These are phyloP conservation scores for Crithidia expoeki DNA, from an alignment of 208 protist species.

Conservation along the genomic window DNA sequence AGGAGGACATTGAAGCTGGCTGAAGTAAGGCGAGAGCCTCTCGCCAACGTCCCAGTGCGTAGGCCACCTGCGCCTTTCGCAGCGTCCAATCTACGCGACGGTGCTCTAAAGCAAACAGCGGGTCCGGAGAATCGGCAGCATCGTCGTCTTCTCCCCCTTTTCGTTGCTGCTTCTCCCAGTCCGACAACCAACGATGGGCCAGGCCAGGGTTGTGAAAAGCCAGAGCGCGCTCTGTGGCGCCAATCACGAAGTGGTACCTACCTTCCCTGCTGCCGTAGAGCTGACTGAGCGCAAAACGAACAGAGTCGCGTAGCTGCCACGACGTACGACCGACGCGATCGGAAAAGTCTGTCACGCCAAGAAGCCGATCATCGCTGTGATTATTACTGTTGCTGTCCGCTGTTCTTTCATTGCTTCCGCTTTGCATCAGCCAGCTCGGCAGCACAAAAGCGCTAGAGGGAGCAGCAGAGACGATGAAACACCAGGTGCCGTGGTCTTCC, in stretches of 20 bases:
- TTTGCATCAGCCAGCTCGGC: not conserved
- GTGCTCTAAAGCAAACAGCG: not conserved
- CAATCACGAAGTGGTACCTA: conserved; percentile 21
- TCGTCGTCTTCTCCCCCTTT: not conserved
- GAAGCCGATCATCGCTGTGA: not conserved
- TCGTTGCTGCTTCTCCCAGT: conserved; percentile 20
- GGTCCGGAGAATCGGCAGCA: not conserved
- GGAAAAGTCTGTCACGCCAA: not conserved
- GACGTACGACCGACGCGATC: not conserved
- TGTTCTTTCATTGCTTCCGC: not conserved
- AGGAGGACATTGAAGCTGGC: not conserved
- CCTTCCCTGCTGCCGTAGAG: conserved; percentile 27
- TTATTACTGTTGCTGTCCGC: not conserved
- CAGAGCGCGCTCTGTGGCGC: conserved; percentile 28
- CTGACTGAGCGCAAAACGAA: conserved; percentile 37
- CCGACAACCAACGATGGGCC: conserved; percentile 35
- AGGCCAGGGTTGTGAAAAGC: conserved; percentile 16
- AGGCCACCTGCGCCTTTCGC: conserved; percentile 37
- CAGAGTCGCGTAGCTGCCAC: conserved; percentile 29
- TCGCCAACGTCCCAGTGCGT: conserved; percentile 26
- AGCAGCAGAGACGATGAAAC: no score
- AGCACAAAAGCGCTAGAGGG: no score
- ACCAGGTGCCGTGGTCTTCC: not conserved
- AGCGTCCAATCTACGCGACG: conserved; percentile 17
- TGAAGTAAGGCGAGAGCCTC: conserved; percentile 44